Base-by-base conservation (phyloP, 805 yeast genomes). In the Candida jianshihensis region DNA sequence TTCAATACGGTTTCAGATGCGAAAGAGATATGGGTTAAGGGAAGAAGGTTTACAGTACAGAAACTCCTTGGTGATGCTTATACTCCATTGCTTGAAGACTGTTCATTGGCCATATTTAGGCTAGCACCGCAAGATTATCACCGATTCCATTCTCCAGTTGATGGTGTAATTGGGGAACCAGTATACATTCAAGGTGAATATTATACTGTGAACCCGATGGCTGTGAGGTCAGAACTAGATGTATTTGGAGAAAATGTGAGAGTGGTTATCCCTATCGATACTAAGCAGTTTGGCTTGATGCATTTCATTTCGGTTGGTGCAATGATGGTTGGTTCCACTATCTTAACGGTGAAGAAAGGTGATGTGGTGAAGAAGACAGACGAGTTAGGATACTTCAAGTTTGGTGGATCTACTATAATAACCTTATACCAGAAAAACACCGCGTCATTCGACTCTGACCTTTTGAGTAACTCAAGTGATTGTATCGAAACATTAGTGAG, bases 41-140 rank as follows among this genome's bases (percentile, higher is more conserved):
- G 97, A 22, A 62, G 76, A 9, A 75, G 73, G 29, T 90, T 90
- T 57, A 71, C 87, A 0, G 53, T 90, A 15, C 59, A 66, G 5
- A 77, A 83, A 43, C 62, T 90, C 3, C 63, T 84, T 37, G 66
- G 71, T 36, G 50, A 52, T 14, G 57, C 59, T 5, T 63, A 64
- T 21, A 56, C 60, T 26, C 64, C 72, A 11, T 42, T 45, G 10
- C 73, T 71, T 43, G 71, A 70, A 26, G 57, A 61, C 24, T 48
- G 57, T 8, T 64, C 88, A 4, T 58, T 89, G 30, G 89, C 82
- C 0, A 74, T 90, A 2, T 90, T 90, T 57, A 63, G 98, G 39
- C 63, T 90, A 30, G 97, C 98, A 0, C 98, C 98, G 1, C 98
- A 90, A 56, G 98, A 90, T 56, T 90, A 90, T 53, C 98, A 90